Evolutionary conservation across 2,329 filamentous ascomycete genomes (phyloP), one percentile per base, ranked within the genome.

Genomic region (Falciphora oryzae): DNA sequence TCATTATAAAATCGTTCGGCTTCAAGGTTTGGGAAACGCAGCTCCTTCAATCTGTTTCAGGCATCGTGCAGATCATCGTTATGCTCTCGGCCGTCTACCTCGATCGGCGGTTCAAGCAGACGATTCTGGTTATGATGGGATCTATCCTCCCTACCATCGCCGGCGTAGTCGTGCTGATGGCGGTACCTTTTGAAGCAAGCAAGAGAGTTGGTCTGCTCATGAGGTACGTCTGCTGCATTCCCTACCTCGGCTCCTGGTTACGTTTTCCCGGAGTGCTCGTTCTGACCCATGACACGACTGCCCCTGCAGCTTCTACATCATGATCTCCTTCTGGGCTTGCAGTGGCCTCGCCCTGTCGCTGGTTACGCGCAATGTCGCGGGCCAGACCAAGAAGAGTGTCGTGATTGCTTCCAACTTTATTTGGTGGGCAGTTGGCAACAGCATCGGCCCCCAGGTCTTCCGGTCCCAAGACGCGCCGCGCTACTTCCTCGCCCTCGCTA

Each of bases 281-380:
- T 8, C 44, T 53, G n/a, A 53, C 22, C 44, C 18, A 53, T n/a
- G 44, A n/a, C 22, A 53, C 22, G 44, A 25, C 44, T 10, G 28
- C 6, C 57, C 27, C 27, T 63, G 5, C 53, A 44, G 32, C 6
- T 59, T 28, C 63, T 64, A 64, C 57, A 64, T 64, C 31, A 64
- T 60, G 57, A 60, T 59, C 28, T 64, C 57, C 22, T 64, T 60
- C 63, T 28, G 29, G 27, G 57, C 18, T 16, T 31, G 27, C 57
- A 25, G n/a, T 8, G 57, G 60, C 25, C 27, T 62, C 32, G 50
- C 60, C 25, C 74, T 90, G 5, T 85, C 84, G 31, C 77, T 90
- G 50, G 85, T 90, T 64, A 81, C 83, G 1, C 85, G 83, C 18
- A 91, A 91, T 65, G 78, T 85, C 0, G 83, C 83, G 3, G 76